A percentile compares a stretch with the other conserved stretches of the same genome.
phyloP scores from a whole-genome alignment of 495 filamentous ascomycete species.

The Elaphomyces granulatus region DNA sequence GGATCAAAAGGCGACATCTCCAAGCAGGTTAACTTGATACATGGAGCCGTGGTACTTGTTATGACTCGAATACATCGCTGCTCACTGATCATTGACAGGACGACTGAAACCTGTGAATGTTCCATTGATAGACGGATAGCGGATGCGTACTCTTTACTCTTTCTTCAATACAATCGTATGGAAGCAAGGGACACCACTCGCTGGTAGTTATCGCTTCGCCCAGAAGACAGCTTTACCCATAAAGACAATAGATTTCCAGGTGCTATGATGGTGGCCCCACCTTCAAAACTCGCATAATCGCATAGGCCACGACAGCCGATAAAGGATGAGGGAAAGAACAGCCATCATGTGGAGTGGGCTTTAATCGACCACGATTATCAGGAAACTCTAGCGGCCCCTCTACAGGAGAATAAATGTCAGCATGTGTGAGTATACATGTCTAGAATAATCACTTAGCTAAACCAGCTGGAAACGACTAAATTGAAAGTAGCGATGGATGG shows the following conservation, averaged over 20 bases:
- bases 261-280: no score
- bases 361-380: background rate
- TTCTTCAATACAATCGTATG: background rate
- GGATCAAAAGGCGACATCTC: background rate
- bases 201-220: background rate
- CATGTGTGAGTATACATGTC: background rate
- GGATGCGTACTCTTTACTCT: background rate
- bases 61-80: background rate
- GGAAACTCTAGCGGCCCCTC: background rate
- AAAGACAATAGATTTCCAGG: no score
- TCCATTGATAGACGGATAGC: background rate
- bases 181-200: background rate
- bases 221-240: no score
- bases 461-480: background rate
- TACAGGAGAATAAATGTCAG: background rate
- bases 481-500: background rate
- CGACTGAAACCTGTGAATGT: background rate
- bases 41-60: background rate
- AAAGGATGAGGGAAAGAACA: background rate
- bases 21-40: background rate
- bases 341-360: background rate
- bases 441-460: background rate
- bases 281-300: no score
- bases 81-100: background rate
- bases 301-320: no score